Base-by-base conservation (phyloP, 2,329 filamentous ascomycete species). In the Neophaeococcomyces mojaviensis region DNA sequence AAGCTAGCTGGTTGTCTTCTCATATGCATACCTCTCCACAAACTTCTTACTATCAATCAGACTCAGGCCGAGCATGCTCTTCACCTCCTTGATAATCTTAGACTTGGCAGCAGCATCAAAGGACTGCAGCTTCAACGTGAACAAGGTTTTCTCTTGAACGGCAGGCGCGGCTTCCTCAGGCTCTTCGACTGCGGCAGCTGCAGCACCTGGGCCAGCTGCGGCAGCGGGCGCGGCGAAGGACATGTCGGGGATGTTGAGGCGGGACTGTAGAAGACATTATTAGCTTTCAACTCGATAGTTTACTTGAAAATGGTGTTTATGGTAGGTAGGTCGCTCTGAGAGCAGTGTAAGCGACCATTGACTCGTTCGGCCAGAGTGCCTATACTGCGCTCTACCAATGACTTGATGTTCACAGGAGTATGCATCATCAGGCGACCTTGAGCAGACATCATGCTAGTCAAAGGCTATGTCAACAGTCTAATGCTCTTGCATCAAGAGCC, bases 11-110 rank as follows among this genome's bases (percentile, higher is more conserved):
- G 10, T n/a, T n/a, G 10, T 32, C 30, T n/a, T n/a, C 30, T n/a
- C 10, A 20, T 20, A 5, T 36, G 5, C n/a, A 20, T 28, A 28
- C 24, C 24, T 51, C 78, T 99, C 92, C 56, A 98, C 92, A 63
- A 99, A 99, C 77, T 99, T 99, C 84, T 99, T 99, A 73, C 87
- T 94, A 71, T 99, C 92, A 58, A 99, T 94, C 73, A 99, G 78
- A 66, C 86, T 94, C 64, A 98, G 72, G 35, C 92, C 92, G 50
- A 99, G 75, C 80, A 98, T 77, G 62, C 81, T 82, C 82, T 99
- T 99, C 74, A 99, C 79, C 76, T 99, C 92, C 80, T 99, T 99
- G 78, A 98, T 99, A 61, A 98, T 76, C 84, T 99, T 99, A 61
- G 94, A 88, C 77, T 99, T 99, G 55, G 90, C 74, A 41, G 71